phyloP scores from a whole-genome alignment of 2,329 filamentous ascomycete species.

The Ampelomyces quisqualis region DNA sequence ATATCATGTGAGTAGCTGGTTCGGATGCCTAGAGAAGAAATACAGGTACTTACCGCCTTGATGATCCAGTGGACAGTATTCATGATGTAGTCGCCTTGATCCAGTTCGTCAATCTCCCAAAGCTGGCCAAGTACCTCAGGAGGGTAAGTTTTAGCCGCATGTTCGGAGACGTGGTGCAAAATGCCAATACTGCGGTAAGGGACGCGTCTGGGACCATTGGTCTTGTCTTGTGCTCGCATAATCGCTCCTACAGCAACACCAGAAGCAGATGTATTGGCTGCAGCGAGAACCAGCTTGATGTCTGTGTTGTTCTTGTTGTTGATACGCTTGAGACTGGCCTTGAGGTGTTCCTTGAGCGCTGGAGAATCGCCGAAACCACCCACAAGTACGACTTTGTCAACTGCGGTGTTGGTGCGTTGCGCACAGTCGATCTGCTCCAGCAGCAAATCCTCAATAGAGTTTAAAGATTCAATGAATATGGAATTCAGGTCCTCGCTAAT shows the following conservation, averaged over 20 bases:
- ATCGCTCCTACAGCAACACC: conserved; percentile 20
- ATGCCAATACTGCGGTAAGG: conserved; percentile 14
- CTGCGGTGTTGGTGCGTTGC: background rate
- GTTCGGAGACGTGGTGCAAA: conserved; percentile 7
- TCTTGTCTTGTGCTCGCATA: conserved; percentile 15
- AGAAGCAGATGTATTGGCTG: conserved; percentile 7
- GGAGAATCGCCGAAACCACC: conserved; percentile 18
- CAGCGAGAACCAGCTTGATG: conserved; percentile 1
- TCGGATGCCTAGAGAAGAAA: background rate
- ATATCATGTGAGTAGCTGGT: background rate
- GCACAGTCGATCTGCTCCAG: conserved; percentile 7
- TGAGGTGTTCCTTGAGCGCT: conserved; percentile 6
- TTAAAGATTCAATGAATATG: conserved; percentile 8
- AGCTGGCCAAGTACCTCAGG: conserved; percentile 3
- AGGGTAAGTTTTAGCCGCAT: background rate
- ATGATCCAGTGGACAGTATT: conserved; percentile 19
- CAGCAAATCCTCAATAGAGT: conserved; percentile 9
- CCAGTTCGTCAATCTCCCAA: background rate
- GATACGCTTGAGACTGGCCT: background rate
- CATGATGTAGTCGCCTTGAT: conserved; percentile 3
- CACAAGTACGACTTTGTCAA: conserved; percentile 13
- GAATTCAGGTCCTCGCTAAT: conserved; percentile 7
- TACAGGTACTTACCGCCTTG: conserved; percentile 13
- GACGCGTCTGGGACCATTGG: conserved; percentile 9
- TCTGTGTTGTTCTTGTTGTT: background rate